A percentile compares a stretch with the other conserved stretches of the same genome.
phyloP scores from a whole-genome alignment of 768 basidiomycete species.

The Infundibulicybe gibba region DNA sequence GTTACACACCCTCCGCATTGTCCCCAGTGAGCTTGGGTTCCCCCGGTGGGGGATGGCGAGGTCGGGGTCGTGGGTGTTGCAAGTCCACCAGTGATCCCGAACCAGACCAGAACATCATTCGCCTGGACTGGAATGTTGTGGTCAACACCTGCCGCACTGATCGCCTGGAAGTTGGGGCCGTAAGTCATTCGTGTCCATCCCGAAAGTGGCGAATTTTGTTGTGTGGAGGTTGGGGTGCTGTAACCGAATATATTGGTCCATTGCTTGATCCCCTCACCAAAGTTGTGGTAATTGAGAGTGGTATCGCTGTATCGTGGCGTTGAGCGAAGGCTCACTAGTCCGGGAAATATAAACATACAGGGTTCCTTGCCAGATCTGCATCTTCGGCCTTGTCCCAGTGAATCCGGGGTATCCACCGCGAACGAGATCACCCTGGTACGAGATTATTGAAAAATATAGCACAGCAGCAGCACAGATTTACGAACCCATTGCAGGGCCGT shows the following conservation, averaged over 20 bases:
- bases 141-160: conserved; percentile 40
- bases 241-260: conserved; percentile 55
- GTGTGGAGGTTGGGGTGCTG: conserved; percentile 29
- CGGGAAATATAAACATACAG: conserved; percentile 14
- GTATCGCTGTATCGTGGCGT: conserved; percentile 31
- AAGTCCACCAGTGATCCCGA: conserved; percentile 43
- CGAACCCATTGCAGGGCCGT: conserved; percentile 46
- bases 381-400: conserved; percentile 46
- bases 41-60: conserved; percentile 11
- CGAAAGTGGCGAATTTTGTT: conserved; percentile 35
- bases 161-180: conserved; percentile 48
- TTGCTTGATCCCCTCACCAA: conserved; percentile 47
- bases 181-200: conserved; percentile 46
- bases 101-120: conserved; percentile 42
- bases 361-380: conserved; percentile 57
- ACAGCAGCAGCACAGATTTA: conserved; percentile 2
- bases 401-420: conserved; percentile 47
- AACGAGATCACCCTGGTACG: conserved; percentile 36
- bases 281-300: conserved; percentile 47
- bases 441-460: no score
- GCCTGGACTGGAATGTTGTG: conserved; percentile 51
- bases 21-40: conserved; percentile 18
- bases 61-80: conserved; percentile 12
- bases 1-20: conserved; percentile 27
- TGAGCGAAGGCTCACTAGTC: not conserved